A percentile compares a stretch with the other conserved stretches of the same genome.
Evolutionary conservation across 2,329 filamentous ascomycete genomes (phyloP).

Genomic region (Aspergillus calidoustus): DNA sequence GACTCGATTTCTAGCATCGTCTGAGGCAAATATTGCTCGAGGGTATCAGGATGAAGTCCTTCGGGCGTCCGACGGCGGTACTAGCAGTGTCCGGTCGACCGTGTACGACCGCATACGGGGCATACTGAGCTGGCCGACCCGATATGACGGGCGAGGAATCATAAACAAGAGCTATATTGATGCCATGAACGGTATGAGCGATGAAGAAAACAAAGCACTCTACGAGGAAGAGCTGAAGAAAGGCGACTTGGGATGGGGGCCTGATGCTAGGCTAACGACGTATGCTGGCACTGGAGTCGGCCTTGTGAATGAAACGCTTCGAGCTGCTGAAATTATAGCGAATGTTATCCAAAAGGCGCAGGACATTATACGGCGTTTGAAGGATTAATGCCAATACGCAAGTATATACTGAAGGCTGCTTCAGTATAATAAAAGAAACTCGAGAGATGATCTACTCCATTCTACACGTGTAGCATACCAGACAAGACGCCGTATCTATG

Average conservation of each 20-base stretch:
- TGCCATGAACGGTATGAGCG: constrained; percentile 40
- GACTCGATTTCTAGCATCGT: constrained; percentile 64
- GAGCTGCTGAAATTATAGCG: constrained; percentile 58
- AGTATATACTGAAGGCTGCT: not conserved
- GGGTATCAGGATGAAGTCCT: constrained; percentile 58
- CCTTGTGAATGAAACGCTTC: constrained; percentile 56
- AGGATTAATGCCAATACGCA: constrained; percentile 3
- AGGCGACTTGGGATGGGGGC: constrained; percentile 60
- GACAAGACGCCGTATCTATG: constrained; percentile 12
- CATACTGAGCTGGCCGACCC: constrained; percentile 61
- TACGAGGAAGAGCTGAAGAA: constrained; percentile 55
- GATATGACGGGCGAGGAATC: constrained; percentile 63
- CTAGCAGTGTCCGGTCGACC: constrained; percentile 54
- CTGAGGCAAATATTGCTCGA: constrained; percentile 53
- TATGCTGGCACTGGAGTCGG: constrained; percentile 68
- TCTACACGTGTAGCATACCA: constrained; percentile 8
- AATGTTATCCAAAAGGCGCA: constrained; percentile 49
- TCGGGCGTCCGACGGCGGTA: constrained; percentile 56
- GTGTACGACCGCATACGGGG: constrained; percentile 61
- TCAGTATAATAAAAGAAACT: constrained; percentile 1
- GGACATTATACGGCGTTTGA: constrained; percentile 22
- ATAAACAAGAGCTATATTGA: constrained; percentile 60
- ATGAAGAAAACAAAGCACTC: constrained; percentile 46
- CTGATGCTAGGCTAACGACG: constrained; percentile 60
- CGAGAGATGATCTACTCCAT: not conserved